Evolutionary conservation across 139 green algal species (phyloP).

Genomic region (Tetradesmus obliquus): DNA sequence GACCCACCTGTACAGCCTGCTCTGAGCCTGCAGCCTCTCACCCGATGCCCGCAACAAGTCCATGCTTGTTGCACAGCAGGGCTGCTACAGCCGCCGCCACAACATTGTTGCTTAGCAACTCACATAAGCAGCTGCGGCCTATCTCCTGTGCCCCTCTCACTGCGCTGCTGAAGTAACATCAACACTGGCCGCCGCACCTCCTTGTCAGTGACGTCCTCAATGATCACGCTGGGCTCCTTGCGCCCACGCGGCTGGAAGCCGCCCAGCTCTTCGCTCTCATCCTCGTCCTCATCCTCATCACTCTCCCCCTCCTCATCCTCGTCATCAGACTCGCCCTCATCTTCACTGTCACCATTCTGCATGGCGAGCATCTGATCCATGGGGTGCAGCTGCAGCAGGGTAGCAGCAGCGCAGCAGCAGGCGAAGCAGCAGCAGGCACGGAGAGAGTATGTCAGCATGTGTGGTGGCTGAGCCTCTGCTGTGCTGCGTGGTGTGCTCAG

Average conservation of each 20-base stretch:
- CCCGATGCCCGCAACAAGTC: too few species aligned
- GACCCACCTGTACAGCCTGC: too few species aligned
- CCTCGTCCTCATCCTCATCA: slow-evolving; percentile 49
- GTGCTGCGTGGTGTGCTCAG: too few species aligned
- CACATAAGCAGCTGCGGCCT: too few species aligned
- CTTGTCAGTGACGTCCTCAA: slow-evolving; percentile 66
- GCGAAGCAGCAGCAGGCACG: not conserved
- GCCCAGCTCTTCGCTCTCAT: slow-evolving; percentile 35
- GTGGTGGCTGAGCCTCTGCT: too few species aligned
- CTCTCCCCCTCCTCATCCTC: slow-evolving; percentile 11
- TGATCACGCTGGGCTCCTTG: slow-evolving; percentile 59
- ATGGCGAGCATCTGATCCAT: slow-evolving; percentile 24
- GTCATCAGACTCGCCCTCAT: slow-evolving; percentile 38
- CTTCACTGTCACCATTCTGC: not conserved
- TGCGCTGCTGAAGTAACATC: slow-evolving; percentile 6
- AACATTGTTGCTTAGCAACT: slow-evolving; percentile 38
- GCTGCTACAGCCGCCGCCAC: not conserved
- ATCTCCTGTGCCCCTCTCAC: not conserved
- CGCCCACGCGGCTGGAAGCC: slow-evolving; percentile 27
- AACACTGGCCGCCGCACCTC: not conserved
- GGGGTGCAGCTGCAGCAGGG: not conserved
- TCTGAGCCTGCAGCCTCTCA: too few species aligned
- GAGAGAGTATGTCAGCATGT: not conserved
- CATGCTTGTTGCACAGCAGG: not conserved
- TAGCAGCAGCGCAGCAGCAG: not conserved